Percentiles rank a stretch among this genome's conserved stretches.
phyloP scores from a whole-genome alignment of 768 basidiomycete species.

The Phylloporus rhodoxanthus region DNA sequence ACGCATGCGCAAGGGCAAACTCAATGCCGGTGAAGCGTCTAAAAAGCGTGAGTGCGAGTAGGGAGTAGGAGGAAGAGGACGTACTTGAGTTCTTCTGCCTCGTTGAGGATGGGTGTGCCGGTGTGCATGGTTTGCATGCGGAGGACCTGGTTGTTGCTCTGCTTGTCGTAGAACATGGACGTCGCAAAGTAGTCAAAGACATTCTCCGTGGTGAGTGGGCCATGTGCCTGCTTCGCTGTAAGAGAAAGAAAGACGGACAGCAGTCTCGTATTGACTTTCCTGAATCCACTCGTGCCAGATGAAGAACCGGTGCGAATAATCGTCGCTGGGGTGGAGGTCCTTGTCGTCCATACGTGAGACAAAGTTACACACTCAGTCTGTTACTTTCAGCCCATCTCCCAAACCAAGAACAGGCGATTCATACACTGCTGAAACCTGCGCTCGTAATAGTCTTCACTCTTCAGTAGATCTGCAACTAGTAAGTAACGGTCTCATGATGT shows the following conservation, averaged over 20 bases:
- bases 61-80: not conserved
- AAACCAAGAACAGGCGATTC: too few species aligned
- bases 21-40: conserved; percentile 87
- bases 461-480: too few species aligned
- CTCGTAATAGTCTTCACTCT: too few species aligned
- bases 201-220: conserved; percentile 67
- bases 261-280: conserved; percentile 34
- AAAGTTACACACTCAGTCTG: not conserved
- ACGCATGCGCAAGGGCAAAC: conserved; percentile 76
- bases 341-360: conserved; percentile 38
- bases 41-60: conserved; percentile 2
- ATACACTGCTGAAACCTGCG: too few species aligned
- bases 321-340: conserved; percentile 75
- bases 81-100: conserved; percentile 77
- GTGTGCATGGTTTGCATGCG: conserved; percentile 93
- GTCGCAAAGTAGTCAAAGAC: conserved; percentile 87
- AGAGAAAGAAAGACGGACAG: not conserved
- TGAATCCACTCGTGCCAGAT: conserved; percentile 92
- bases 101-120: conserved; percentile 68
- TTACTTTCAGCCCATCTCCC: too few species aligned
- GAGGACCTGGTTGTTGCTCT: conserved; percentile 86
- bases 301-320: conserved; percentile 78
- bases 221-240: conserved; percentile 48
- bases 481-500: too few species aligned
- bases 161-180: conserved; percentile 93